These are phyloP conservation scores for Annulohypoxylon stygium DNA, from an alignment of 495 filamentous ascomycete species.

Conservation along the genomic window DNA sequence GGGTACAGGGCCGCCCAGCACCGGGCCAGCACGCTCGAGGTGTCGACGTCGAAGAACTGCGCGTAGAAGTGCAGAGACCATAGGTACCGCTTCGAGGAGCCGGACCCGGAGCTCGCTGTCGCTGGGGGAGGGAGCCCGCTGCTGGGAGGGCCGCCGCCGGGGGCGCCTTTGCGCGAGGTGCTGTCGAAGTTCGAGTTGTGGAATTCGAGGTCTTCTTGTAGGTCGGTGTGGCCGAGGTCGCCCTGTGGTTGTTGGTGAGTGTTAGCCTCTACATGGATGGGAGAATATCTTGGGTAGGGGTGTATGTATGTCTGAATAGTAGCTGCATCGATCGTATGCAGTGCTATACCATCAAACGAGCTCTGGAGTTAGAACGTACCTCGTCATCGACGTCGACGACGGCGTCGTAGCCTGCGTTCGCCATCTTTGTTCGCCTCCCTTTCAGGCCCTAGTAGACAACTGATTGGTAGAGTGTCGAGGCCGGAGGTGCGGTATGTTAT, in stretches of 20 bases:
- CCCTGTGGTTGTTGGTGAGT: slow-evolving; percentile 67
- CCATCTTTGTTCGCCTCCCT: slow-evolving; percentile 66
- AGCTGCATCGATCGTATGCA: not conserved
- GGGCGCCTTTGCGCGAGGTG: slow-evolving; percentile 66
- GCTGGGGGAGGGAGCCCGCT: slow-evolving; percentile 72
- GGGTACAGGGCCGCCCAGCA: slow-evolving; percentile 89
- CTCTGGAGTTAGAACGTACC: slow-evolving; percentile 60
- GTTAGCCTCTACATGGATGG: not conserved
- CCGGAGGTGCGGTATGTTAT: not conserved
- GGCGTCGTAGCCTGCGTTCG: slow-evolving; percentile 92
- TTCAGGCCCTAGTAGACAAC: not conserved
- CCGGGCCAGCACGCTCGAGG: slow-evolving; percentile 83
- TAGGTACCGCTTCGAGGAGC: slow-evolving; percentile 82
- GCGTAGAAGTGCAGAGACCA: slow-evolving; percentile 95
- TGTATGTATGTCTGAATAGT: not conserved
- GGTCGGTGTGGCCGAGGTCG: slow-evolving; percentile 96
- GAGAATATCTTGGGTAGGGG: not conserved
- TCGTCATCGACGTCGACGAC: slow-evolving; percentile 97
- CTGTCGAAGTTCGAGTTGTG: slow-evolving; percentile 81
- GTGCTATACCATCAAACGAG: slow-evolving; percentile 11
- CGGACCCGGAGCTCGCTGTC: slow-evolving; percentile 58
- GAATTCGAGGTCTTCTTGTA: slow-evolving; percentile 99
- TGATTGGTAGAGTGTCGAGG: not conserved
- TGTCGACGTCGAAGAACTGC: slow-evolving; percentile 98
- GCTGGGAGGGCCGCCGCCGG: slow-evolving; percentile 53